Evolutionary conservation across 2,329 filamentous ascomycete genomes (phyloP).

Genomic region (Cladosporium sp.): DNA sequence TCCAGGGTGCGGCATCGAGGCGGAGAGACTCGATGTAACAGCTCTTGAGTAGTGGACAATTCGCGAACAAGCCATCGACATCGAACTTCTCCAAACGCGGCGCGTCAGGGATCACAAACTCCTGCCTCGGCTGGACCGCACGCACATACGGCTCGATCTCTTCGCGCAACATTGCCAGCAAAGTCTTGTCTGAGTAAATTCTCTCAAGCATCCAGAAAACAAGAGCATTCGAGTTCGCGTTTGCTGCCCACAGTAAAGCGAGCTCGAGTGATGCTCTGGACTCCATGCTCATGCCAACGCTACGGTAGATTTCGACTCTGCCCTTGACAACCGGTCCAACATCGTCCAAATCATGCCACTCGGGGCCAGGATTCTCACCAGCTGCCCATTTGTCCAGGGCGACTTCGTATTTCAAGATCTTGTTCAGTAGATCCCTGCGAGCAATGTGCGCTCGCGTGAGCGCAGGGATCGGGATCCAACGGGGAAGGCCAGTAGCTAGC

Average conservation of each 20-base stretch:
- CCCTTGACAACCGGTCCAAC: slow-evolving; percentile 31
- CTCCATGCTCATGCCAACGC: slow-evolving; percentile 27
- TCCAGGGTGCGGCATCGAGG: slow-evolving; percentile 33
- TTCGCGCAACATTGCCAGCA: slow-evolving; percentile 30
- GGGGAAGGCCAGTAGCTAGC: slow-evolving; percentile 52
- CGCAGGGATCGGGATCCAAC: slow-evolving; percentile 50
- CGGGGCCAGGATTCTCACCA: slow-evolving; percentile 27
- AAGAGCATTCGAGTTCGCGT: slow-evolving; percentile 49
- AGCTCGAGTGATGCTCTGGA: slow-evolving; percentile 37
- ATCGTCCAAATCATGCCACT: slow-evolving; percentile 33
- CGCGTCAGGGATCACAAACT: slow-evolving; percentile 30
- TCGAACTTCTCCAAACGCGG: slow-evolving; percentile 30
- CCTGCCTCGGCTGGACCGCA: slow-evolving; percentile 26
- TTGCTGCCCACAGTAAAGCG: slow-evolving; percentile 52
- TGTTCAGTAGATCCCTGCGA: slow-evolving; percentile 24
- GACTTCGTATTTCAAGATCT: slow-evolving; percentile 25
- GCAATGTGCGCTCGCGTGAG: slow-evolving; percentile 45
- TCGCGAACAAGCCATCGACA: slow-evolving; percentile 28
- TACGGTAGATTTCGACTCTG: slow-evolving; percentile 28
- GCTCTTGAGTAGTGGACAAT: slow-evolving; percentile 35
- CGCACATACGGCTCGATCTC: slow-evolving; percentile 31
- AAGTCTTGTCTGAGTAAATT: slow-evolving; percentile 29
- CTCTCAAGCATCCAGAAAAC: slow-evolving; percentile 36
- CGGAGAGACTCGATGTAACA: slow-evolving; percentile 35
- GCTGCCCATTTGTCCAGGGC: slow-evolving; percentile 29